Base-by-base conservation (phyloP, 306 rosid species). In the Medicago lupulina region DNA sequence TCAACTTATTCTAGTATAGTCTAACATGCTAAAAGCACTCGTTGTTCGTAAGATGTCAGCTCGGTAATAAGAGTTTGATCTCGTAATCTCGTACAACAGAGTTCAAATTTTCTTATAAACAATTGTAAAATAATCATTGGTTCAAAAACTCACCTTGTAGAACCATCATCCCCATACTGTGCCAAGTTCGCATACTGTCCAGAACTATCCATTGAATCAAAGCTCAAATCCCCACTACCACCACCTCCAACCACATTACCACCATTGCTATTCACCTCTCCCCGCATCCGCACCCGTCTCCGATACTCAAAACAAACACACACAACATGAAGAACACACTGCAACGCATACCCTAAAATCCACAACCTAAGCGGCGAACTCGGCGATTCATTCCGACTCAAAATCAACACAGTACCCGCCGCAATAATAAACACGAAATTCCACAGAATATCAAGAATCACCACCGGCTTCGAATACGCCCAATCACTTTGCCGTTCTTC, bases 401-500 rank as follows among this genome's bases (percentile, higher is more conserved):
- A 72, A 66, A 88, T 28, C 79, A 96, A 66, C 2, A 90, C 85
- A 14, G 90, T 70, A 12, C 81, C 87, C 2, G 92, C 93, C 2
- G 87, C 92, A 12, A 85, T 70, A 10, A 95, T 89, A 65, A 96
- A 92, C 0, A 90, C 89, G 47, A 95, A 82, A 75, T 95, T 95
- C 99, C 99, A 95, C 4, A 95, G 76, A 73, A 95, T 51, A 34
- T 95, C 99, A 8, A 95, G 87, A 4, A 92, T 72, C 76, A 95
- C 97, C 12, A 95, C 90, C 11, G 97, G 99, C 84, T 90, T 95
- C 28, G 99, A 95, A 67, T 92, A 92, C 13, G 99, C 99, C 99
- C 99, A 95, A 85, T 95, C 99, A 83, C 93, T 92, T 84, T 95
- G 97, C 39, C 96, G 49, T 90, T 90, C 97, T 83, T 95, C 97